Evolutionary conservation across 2,329 filamentous ascomycete genomes (phyloP).

Genomic region (Colletotrichum incanum): DNA sequence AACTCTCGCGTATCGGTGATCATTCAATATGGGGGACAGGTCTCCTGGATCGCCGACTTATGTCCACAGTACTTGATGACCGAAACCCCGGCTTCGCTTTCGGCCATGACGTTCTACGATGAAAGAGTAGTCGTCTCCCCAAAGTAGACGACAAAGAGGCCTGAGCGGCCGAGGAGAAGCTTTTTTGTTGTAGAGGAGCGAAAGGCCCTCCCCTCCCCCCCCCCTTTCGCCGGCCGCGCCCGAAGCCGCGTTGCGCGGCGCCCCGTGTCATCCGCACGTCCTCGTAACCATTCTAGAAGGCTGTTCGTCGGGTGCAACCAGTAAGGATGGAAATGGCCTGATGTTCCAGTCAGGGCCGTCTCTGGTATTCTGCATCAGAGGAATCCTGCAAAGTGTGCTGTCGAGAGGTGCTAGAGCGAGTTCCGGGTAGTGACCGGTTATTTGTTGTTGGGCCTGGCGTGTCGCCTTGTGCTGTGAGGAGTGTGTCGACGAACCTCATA

Average conservation of each 20-base stretch:
- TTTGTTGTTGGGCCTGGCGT: neutral
- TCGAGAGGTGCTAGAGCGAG: neutral
- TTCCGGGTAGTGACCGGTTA: neutral
- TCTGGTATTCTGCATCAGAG: conserved; percentile 1
- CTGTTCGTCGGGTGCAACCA: conserved; percentile 13
- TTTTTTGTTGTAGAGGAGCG: neutral
- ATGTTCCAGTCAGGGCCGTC: conserved; percentile 1
- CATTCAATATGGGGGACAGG: neutral
- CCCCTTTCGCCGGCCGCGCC: conserved; percentile 10
- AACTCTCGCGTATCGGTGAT: conserved; percentile 12
- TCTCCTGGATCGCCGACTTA: conserved; percentile 24
- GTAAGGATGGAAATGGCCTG: conserved; percentile 33
- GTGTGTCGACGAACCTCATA: neutral
- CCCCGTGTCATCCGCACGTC: neutral
- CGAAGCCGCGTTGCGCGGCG: neutral
- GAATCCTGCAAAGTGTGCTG: neutral
- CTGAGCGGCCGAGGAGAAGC: neutral
- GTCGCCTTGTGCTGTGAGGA: neutral
- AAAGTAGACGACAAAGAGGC: neutral
- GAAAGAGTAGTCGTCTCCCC: neutral
- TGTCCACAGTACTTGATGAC: conserved; percentile 16
- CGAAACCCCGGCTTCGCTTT: neutral
- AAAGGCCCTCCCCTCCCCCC: too few species aligned
- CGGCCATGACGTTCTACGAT: neutral
- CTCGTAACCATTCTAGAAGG: conserved; percentile 13